phyloP scores from a whole-genome alignment of 768 basidiomycete species.

The Tulasnella calospora region DNA sequence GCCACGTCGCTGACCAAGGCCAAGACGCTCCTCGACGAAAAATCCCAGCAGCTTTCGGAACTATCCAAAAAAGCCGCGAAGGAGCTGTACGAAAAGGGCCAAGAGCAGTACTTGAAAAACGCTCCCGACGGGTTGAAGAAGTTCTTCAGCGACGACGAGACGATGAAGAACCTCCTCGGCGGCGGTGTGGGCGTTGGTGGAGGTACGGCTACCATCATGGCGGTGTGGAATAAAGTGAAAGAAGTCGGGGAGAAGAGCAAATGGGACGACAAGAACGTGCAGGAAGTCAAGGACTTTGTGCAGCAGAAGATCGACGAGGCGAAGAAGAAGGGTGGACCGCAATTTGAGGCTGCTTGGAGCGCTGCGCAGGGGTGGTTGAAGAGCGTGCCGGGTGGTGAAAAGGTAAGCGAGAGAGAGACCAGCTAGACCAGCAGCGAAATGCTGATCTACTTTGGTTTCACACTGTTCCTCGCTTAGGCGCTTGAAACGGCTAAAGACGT shows the following conservation, averaged over 20 bases:
- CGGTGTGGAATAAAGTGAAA: constrained; percentile 34
- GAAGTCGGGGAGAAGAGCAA: constrained; percentile 30
- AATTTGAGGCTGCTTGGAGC: constrained; percentile 1
- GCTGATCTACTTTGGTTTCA: neutral
- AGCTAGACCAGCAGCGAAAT: neutral
- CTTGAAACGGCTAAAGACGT: constrained; percentile 5
- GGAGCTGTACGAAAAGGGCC: constrained; percentile 33
- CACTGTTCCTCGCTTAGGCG: neutral
- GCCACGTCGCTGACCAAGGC: constrained; percentile 33
- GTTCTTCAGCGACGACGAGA: constrained; percentile 33
- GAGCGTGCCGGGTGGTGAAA: constrained; percentile 18
- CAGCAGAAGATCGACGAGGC: constrained; percentile 34
- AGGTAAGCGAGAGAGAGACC: neutral
- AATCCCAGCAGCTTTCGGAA: constrained; percentile 33
- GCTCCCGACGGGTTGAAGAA: constrained; percentile 33
- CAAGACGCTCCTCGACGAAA: constrained; percentile 33
- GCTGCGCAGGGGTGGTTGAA: constrained; percentile 13
- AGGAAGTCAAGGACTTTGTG: constrained; percentile 35
- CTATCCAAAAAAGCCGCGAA: constrained; percentile 31
- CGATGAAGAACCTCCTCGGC: constrained; percentile 31
- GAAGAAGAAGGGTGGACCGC: constrained; percentile 19
- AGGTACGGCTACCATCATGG: constrained; percentile 22
- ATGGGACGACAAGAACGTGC: constrained; percentile 34
- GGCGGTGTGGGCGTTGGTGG: neutral
- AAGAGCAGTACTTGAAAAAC: constrained; percentile 35